Evolutionary conservation across 371 early-diverging fungal genomes (phyloP), one percentile per base, ranked within the genome.

Genomic region (Vittaforma corneae): DNA sequence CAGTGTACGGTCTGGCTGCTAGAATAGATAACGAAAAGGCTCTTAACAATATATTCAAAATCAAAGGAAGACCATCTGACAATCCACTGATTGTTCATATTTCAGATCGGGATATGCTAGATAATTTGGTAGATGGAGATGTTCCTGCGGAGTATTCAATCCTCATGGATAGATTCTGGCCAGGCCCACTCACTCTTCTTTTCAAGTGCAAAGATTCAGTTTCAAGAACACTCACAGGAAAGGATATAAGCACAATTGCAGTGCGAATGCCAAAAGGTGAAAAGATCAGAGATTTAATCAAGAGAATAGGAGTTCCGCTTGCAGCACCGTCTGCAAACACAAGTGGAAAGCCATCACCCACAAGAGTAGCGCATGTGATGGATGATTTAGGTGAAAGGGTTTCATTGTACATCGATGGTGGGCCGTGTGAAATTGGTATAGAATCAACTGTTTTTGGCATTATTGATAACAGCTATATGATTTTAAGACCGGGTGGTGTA

Each of bases 311-410:
- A 4, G 84, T 86, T 29, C 99, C 99, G 9, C 74, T 98, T 63
- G 96, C 94, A 20, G 96, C 95, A 2, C 99, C 97, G 3, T 92
- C 93, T n/a, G 99, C 99, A 32, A 98, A 98, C 78, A 85, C 88
- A 14, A 89, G 90, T 37, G 93, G 95, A 9, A 84, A 87, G 42
- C 95, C 96, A 5, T 89, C 90, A 5, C 95, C 99, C 1, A 94
- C 97, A 0, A 75, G 83, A 1, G 92, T 93, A 0, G 70, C 77
- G 1, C 97, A 98, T 81, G 96, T 93, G 0, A 79, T 81, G 37
- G 82, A 86, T 24, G 97, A 97, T 76, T 82, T 98, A 3, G 71
- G 80, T 35, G 86, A 86, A 0, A 82, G 85, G 22, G 85, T 96
- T 28, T 85, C 87, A 37, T 75, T 89, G 40, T 85, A 95, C 40